phyloP scores from a whole-genome alignment of 306 rosid genomes.

The Styphnolobium japonicum region DNA sequence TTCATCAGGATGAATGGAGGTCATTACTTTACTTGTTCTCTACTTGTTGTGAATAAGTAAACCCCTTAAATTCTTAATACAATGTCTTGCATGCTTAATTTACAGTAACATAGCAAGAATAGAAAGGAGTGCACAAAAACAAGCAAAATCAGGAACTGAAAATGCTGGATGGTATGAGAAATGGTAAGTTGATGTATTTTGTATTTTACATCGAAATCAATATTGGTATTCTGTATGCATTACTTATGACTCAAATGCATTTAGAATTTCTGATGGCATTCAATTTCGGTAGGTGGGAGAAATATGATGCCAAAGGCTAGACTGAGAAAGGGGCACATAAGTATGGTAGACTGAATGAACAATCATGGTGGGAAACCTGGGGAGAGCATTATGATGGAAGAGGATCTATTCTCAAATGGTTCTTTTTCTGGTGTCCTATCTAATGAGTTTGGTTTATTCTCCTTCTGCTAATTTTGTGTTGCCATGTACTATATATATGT shows the following conservation, averaged over 20 bases:
- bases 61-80: conserved; percentile 1
- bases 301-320: conserved; percentile 97
- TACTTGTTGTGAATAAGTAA: conserved; percentile 8
- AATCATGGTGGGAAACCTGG: conserved; percentile 99
- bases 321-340: conserved; percentile 97
- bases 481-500: neutral
- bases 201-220: neutral
- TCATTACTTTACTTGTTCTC: conserved; percentile 28
- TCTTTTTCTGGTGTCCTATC: conserved; percentile 22
- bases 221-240: neutral
- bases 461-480: conserved; percentile 20
- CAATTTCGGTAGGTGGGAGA: conserved; percentile 86
- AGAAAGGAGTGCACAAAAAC: conserved; percentile 98
- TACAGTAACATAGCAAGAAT: conserved; percentile 89
- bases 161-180: conserved; percentile 99
- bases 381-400: conserved; percentile 97
- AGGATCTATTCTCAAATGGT: conserved; percentile 99
- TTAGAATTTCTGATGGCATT: neutral
- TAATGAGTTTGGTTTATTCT: neutral
- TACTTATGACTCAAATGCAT: neutral
- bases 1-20: conserved; percentile 99
- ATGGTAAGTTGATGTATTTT: conserved; percentile 76
- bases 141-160: conserved; percentile 93
- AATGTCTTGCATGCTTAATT: conserved; percentile 25
- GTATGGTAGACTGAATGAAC: conserved; percentile 94